These are phyloP conservation scores for Naganishia albida DNA, from an alignment of 1,284 basidiomycete genomes.

Conservation along the genomic window DNA sequence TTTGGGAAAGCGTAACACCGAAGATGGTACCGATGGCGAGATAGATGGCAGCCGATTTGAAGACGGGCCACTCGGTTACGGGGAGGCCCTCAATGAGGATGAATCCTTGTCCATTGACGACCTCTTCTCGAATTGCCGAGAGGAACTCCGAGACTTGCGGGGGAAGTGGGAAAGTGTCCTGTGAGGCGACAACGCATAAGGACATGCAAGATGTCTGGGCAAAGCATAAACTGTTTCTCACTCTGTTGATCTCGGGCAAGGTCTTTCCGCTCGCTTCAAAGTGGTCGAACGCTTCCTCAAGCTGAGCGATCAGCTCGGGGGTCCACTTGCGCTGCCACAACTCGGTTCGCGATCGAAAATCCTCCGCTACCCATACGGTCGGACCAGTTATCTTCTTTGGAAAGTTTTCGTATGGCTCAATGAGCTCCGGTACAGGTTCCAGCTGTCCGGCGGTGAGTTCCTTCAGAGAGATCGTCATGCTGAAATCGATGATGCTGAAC, in stretches of 20 bases:
- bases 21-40: conserved; percentile 53
- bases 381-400: conserved; percentile 48
- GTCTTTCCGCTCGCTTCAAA: conserved; percentile 38
- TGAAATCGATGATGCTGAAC: background rate
- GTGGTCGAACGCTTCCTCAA: conserved; percentile 40
- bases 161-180: conserved; percentile 43
- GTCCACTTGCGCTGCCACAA: conserved; percentile 44
- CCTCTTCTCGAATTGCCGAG: conserved; percentile 37
- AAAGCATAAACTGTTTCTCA: conserved; percentile 22
- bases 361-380: conserved; percentile 45
- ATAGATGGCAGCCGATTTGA: conserved; percentile 52
- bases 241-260: conserved; percentile 41
- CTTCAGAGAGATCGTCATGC: conserved; percentile 30
- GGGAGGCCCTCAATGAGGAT: conserved; percentile 55
- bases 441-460: conserved; percentile 43
- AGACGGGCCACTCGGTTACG: conserved; percentile 48
- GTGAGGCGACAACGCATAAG: background rate
- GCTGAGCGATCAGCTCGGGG: conserved; percentile 37
- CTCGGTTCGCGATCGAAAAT: conserved; percentile 38
- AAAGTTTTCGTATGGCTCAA: conserved; percentile 46
- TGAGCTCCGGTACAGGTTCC: conserved; percentile 37
- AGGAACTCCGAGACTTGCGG: conserved; percentile 37
- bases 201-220: background rate
- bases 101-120: conserved; percentile 51
- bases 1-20: conserved; percentile 51